Conservation (phyloP, 345 rosid genomes). For the Barbarea vulgaris region DNA sequence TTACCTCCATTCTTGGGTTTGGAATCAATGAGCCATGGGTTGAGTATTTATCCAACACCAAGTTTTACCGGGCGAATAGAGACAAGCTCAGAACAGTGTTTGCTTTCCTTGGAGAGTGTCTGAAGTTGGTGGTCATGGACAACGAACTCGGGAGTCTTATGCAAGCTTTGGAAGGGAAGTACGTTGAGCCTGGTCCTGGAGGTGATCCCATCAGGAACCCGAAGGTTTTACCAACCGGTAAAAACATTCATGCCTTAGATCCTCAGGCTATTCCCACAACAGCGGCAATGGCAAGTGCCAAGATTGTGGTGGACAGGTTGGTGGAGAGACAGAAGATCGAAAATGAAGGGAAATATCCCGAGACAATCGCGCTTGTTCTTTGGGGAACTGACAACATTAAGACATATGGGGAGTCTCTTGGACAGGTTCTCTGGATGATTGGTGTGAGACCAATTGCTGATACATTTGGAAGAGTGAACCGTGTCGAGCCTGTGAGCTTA, state of each 20-base stretch:
- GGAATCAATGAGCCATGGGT: constrained; percentile 98
- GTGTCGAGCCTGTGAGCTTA: constrained; percentile 85
- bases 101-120: constrained; percentile 81
- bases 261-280: constrained; percentile 97
- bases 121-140: constrained; percentile 89
- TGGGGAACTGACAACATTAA: constrained; percentile 99
- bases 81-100: constrained; percentile 77
- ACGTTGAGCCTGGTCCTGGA: constrained; percentile 97
- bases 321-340: constrained; percentile 88
- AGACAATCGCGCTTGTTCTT: constrained; percentile 91
- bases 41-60: constrained; percentile 80
- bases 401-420: constrained; percentile 96
- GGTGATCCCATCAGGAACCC: constrained; percentile 99
- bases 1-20: constrained; percentile 81
- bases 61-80: constrained; percentile 89
- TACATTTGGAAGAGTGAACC: constrained; percentile 89
- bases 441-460: constrained; percentile 92
- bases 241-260: constrained; percentile 97
- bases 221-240: constrained; percentile 94
- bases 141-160: constrained; percentile 90
- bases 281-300: constrained; percentile 98
- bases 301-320: constrained; percentile 81
- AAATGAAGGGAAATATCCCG: constrained; percentile 89
- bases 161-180: constrained; percentile 95
- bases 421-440: constrained; percentile 98